phyloP scores from a whole-genome alignment of 176 grass and related monocot species.

The Musa beccarii region DNA sequence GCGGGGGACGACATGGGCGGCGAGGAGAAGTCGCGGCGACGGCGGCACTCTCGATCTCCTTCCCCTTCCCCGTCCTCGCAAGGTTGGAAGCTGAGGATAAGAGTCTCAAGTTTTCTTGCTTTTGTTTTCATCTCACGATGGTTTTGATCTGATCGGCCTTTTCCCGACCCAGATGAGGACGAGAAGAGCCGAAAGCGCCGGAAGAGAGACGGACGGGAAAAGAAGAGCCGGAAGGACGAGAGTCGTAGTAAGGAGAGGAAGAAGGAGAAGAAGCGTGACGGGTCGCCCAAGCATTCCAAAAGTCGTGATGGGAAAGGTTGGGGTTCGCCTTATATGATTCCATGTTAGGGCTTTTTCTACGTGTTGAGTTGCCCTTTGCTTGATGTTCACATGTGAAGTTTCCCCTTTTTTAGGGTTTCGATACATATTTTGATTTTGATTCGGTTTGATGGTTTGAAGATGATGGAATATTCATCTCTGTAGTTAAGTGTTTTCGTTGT shows the following conservation, averaged over 20 bases:
- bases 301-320: slow-evolving; percentile 60
- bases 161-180: slow-evolving; percentile 43
- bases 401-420: not conserved
- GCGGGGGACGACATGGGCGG: slow-evolving; percentile 33
- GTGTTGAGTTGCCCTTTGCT: slow-evolving; percentile 1
- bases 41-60: slow-evolving; percentile 16
- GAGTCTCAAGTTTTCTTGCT: not conserved
- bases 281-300: slow-evolving; percentile 33
- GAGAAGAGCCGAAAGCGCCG: slow-evolving; percentile 41
- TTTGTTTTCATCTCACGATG: not conserved
- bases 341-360: not conserved
- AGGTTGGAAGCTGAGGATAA: not conserved
- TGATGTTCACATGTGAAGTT: not conserved
- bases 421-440: not conserved
- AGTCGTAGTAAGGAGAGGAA: slow-evolving; percentile 25
- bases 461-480: not conserved
- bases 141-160: slow-evolving; percentile 1
- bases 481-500: not conserved
- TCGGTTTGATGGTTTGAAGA: not conserved
- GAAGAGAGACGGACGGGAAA: slow-evolving; percentile 32
- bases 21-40: slow-evolving; percentile 57
- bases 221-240: slow-evolving; percentile 31
- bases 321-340: not conserved
- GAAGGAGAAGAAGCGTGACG: slow-evolving; percentile 32
- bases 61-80: slow-evolving; percentile 24